Percentiles rank a stretch among this genome's conserved stretches.
These are phyloP conservation scores for Fomitopsis serialis DNA, from an alignment of 768 basidiomycete genomes.

Conservation along the genomic window DNA sequence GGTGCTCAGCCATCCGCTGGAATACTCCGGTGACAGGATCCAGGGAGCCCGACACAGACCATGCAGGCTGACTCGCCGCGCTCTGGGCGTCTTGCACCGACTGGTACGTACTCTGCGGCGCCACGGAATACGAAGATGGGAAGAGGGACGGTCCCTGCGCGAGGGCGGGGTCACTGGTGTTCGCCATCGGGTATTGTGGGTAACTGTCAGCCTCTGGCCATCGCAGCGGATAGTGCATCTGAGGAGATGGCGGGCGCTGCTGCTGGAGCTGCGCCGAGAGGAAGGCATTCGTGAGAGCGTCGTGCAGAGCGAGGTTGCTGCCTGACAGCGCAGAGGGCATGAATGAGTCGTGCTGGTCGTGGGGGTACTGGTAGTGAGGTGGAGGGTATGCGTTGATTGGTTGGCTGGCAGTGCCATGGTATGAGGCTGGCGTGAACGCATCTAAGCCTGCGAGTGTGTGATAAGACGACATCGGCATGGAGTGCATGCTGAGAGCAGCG, in stretches of 20 bases:
- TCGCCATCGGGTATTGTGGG: background rate
- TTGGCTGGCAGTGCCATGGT: background rate
- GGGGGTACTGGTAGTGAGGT: background rate
- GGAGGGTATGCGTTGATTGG: background rate
- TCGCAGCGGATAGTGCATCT: slow-evolving; percentile 2
- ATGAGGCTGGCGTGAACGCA: background rate
- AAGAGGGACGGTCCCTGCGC: background rate
- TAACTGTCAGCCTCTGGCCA: slow-evolving; percentile 1
- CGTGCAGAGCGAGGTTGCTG: background rate
- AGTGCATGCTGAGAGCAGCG: slow-evolving; percentile 8
- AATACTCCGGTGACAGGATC: slow-evolving; percentile 64
- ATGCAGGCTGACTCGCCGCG: slow-evolving; percentile 14
- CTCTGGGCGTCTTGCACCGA: background rate
- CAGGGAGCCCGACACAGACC: slow-evolving; percentile 49
- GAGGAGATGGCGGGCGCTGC: slow-evolving; percentile 8
- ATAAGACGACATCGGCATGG: slow-evolving; percentile 4
- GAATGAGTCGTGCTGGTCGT: background rate
- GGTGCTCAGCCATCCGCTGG: slow-evolving; percentile 57
- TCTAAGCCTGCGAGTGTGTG: background rate
- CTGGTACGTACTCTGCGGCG: background rate
- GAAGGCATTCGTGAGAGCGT: background rate
- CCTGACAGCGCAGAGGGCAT: slow-evolving; percentile 2
- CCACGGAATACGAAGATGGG: background rate
- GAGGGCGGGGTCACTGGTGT: background rate
- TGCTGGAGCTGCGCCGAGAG: background rate